These are phyloP conservation scores for Smallanthus sonchifolius DNA, from an alignment of 129 eudicot species.

Conservation along the genomic window DNA sequence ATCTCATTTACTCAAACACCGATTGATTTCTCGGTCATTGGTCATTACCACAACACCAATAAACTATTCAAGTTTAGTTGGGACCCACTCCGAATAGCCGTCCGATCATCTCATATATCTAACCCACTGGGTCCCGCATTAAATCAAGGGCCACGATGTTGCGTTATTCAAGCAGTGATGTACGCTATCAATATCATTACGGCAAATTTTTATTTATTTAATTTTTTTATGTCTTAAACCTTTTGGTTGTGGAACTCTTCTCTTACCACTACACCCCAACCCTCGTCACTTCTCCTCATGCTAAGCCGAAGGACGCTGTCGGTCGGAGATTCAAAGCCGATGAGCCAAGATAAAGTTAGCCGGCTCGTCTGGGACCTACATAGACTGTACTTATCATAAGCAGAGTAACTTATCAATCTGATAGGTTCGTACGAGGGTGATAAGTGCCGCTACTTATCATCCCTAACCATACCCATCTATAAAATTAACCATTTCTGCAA, in stretches of 20 bases:
- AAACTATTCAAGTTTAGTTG: conserved; percentile 10
- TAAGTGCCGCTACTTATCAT: conserved; percentile 15
- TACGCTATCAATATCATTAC: no score
- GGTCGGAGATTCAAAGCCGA: conserved; percentile 57
- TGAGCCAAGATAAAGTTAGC: conserved; percentile 32
- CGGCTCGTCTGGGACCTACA: conserved; percentile 45
- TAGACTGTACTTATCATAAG: not conserved
- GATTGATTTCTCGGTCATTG: conserved; percentile 15
- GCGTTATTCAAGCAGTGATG: not conserved
- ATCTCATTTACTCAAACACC: not conserved
- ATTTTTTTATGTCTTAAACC: no score
- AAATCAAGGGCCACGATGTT: not conserved
- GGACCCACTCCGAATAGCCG: conserved; percentile 23
- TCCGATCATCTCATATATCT: conserved; percentile 12
- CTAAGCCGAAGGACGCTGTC: conserved; percentile 49
- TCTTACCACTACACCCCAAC: no score
- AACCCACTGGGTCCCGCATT: not conserved
- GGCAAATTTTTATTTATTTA: no score
- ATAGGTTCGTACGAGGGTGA: not conserved
- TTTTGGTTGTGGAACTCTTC: no score
- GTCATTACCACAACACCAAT: conserved; percentile 10
- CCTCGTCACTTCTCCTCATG: not conserved
- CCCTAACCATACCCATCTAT: conserved; percentile 25
- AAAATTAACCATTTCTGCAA: conserved; percentile 53
- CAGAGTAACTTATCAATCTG: not conserved